phyloP scores from a whole-genome alignment of 805 yeast genomes.

The Candida ortonii region DNA sequence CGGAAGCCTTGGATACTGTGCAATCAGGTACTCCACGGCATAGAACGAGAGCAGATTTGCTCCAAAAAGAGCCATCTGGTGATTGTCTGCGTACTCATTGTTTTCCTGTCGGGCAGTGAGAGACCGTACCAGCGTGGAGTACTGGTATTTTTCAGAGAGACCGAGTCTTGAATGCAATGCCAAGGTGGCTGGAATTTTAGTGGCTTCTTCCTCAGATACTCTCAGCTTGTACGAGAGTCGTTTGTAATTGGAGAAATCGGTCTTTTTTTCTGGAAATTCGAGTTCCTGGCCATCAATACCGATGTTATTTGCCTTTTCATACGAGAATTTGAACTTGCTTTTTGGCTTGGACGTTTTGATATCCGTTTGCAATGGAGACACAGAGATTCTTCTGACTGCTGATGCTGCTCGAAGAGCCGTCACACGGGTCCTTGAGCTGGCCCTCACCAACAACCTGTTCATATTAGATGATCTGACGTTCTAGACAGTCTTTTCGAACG shows the following conservation, averaged over 20 bases:
- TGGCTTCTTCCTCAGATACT: constrained; percentile 50
- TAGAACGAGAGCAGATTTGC: constrained; percentile 71
- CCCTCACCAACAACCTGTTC: too few relatives aligned
- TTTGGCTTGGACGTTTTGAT: constrained; percentile 11
- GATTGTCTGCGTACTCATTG: constrained; percentile 62
- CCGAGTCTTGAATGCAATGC: constrained; percentile 76
- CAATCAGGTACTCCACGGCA: constrained; percentile 67
- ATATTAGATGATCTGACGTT: too few relatives aligned
- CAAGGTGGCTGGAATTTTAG: constrained; percentile 64
- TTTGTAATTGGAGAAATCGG: constrained; percentile 34
- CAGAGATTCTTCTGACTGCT: constrained; percentile 13
- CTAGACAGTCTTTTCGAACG: too few relatives aligned
- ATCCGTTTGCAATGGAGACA: constrained; percentile 12
- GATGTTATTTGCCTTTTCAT: constrained; percentile 28
- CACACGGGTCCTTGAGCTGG: too few relatives aligned
- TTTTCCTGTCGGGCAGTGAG: constrained; percentile 52
- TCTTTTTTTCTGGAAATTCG: constrained; percentile 19
- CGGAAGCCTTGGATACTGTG: constrained; percentile 88
- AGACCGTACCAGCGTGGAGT: constrained; percentile 74
- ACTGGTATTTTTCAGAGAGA: constrained; percentile 54
- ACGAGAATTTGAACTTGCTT: constrained; percentile 26
- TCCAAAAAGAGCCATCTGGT: constrained; percentile 81
- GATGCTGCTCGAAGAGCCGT: too few relatives aligned
- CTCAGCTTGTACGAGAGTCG: constrained; percentile 26
- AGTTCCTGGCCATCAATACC: constrained; percentile 15